Conservation (phyloP, 169 alveolate species). For the Hammondia hammondi region DNA sequence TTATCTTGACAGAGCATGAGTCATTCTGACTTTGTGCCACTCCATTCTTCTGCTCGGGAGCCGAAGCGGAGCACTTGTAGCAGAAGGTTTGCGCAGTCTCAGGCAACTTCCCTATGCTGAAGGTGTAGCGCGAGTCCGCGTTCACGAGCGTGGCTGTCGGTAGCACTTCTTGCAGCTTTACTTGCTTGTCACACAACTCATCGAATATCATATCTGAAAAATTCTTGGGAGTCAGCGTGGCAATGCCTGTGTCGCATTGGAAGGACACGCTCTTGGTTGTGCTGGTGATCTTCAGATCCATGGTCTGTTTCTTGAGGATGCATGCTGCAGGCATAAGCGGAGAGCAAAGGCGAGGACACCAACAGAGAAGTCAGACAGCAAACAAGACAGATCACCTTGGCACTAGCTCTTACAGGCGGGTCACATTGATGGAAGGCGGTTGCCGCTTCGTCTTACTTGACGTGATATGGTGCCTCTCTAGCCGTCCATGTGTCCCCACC, state of each 20-base stretch:
- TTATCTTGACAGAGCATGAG: background rate
- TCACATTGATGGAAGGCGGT: no score
- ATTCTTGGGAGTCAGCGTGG: background rate
- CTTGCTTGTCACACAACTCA: background rate
- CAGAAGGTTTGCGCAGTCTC: background rate
- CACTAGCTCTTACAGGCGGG: no score
- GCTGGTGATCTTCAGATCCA: background rate
- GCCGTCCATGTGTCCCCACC: no score
- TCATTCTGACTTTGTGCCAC: background rate
- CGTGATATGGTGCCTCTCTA: no score
- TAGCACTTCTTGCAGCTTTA: background rate
- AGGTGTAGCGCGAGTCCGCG: background rate
- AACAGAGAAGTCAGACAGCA: no score
- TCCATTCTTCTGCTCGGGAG: background rate
- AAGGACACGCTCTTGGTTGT: background rate
- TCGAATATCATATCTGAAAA: background rate
- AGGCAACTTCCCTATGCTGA: background rate
- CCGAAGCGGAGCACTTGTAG: background rate
- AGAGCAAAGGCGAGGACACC: no score
- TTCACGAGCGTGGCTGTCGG: background rate
- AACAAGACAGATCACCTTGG: no score
- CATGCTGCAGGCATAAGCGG: background rate
- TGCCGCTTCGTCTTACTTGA: no score
- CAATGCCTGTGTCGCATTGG: background rate
- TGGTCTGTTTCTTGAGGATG: background rate